Base-by-base conservation (phyloP, 306 rosid genomes). In the Betula pendula region DNA sequence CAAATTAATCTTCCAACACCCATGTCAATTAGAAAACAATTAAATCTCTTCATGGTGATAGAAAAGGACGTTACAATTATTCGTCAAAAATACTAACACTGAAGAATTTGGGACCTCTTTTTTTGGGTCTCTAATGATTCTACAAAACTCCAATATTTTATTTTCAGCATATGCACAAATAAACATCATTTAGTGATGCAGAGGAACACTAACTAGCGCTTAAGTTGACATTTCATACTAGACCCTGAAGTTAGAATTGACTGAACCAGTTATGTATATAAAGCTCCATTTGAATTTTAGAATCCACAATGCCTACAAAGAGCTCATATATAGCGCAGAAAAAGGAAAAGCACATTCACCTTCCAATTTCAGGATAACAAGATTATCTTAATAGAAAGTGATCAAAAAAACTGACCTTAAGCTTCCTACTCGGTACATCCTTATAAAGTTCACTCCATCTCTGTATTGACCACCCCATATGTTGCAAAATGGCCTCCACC, bases 351-450 rank as follows among this genome's bases (percentile, higher is more conserved):
- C 44, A 6, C 43, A 31, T 65, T 12, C n/a, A n/a, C n/a, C n/a
- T n/a, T n/a, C n/a, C n/a, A n/a, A n/a, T n/a, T n/a, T n/a, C 45
- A 70, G 33, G 25, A 29, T 45, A 55, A 62, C 67, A 70, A 19
- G 17, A 50, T 10, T 77, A 75, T 52, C 52, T 38, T 71, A 52
- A 47, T 25, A 24, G 27, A 67, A 24, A 38, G 58, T 24, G 10
- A 74, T 45, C 24, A 55, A 42, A 58, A 70, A 40, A 65, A 75
- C 86, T 68, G 68, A 92, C 99, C 97, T 95, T 95, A 50, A 92
- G 96, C 86, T 90, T 92, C 88, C 90, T 88, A 82, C 99, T 92
- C 5, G 97, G 99, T 72, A 95, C 88, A 87, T 95, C 99, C 40
- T 71, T 88, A 82, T 95, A 95, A 81, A 95, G 91, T 69, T 88